Conservation (phyloP, 148 eudicot genomes). For the Dysphania ambrosioides region DNA sequence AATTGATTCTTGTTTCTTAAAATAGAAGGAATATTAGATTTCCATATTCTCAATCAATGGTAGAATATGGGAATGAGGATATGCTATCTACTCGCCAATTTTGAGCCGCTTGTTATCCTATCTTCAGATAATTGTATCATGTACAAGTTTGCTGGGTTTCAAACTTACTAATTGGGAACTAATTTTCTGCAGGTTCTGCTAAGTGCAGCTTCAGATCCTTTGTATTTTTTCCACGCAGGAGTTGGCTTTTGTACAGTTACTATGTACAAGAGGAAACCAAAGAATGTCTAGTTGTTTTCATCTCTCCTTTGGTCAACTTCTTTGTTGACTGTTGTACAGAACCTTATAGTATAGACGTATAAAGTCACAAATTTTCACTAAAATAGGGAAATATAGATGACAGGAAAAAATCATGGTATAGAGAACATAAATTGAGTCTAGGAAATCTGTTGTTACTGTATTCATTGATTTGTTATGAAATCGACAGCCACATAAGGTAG, state of each 20-base stretch:
- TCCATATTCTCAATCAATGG: not conserved
- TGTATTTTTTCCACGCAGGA: slow-evolving; percentile 3
- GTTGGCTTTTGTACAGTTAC: not conserved
- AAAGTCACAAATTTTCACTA: not conserved
- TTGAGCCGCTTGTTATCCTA: not conserved
- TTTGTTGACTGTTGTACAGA: not conserved
- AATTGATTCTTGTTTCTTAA: not conserved
- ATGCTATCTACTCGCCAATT: not conserved
- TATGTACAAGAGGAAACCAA: not conserved
- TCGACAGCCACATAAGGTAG: not conserved
- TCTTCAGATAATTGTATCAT: not conserved
- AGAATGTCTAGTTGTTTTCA: not conserved
- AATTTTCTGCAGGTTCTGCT: not conserved
- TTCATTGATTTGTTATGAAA: not conserved
- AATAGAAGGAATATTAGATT: not conserved
- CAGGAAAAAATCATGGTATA: not conserved
- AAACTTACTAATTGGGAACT: not conserved
- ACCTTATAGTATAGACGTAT: not conserved
- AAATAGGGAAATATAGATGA: not conserved
- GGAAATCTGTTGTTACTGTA: not conserved
- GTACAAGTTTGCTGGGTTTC: not conserved
- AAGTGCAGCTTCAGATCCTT: not conserved
- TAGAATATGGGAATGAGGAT: not conserved
- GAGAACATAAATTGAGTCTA: not conserved
- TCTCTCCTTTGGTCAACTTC: not conserved